Evolutionary conservation across 192 early-diverging fungal genomes (phyloP).

Genomic region (Podila epigama): DNA sequence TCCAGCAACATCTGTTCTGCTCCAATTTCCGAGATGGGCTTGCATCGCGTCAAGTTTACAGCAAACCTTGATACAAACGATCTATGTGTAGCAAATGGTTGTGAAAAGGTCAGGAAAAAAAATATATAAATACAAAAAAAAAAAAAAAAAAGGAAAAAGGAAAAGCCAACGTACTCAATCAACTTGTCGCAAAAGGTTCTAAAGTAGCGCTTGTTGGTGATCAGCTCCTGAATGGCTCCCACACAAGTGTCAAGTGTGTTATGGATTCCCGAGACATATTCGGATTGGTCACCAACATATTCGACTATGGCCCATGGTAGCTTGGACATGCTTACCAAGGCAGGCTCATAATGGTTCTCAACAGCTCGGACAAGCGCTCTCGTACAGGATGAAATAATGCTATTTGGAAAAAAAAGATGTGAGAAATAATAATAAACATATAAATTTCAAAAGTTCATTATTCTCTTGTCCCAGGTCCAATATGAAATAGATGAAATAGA

Average conservation of each 20-base stretch:
- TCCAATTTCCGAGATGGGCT: conserved; percentile 90
- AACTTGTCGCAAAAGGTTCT: conserved; percentile 93
- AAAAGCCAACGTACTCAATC: conserved; percentile 70
- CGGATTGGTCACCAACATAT: conserved; percentile 93
- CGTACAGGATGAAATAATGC: conserved; percentile 70
- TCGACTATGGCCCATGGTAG: conserved; percentile 83
- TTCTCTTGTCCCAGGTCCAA: background rate
- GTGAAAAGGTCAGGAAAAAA: too few species aligned
- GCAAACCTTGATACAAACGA: conserved; percentile 75
- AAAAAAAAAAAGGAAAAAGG: background rate
- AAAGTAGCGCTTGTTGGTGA: conserved; percentile 81
- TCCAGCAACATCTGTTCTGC: conserved; percentile 98
- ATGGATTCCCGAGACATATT: conserved; percentile 78
- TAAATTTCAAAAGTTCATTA: too few species aligned
- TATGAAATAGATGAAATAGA: conserved; percentile 2
- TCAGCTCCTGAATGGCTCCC: conserved; percentile 61
- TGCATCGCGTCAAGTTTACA: conserved; percentile 75
- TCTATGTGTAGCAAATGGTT: conserved; percentile 50
- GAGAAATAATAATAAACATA: background rate
- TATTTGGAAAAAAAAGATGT: conserved; percentile 11
- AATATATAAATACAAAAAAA: background rate
- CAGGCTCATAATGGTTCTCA: conserved; percentile 72
- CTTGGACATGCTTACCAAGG: conserved; percentile 75
- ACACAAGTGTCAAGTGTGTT: conserved; percentile 63
- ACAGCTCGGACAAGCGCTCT: conserved; percentile 71